phyloP scores from a whole-genome alignment of 1,284 basidiomycete species.

The Malassezia brasiliensis region DNA sequence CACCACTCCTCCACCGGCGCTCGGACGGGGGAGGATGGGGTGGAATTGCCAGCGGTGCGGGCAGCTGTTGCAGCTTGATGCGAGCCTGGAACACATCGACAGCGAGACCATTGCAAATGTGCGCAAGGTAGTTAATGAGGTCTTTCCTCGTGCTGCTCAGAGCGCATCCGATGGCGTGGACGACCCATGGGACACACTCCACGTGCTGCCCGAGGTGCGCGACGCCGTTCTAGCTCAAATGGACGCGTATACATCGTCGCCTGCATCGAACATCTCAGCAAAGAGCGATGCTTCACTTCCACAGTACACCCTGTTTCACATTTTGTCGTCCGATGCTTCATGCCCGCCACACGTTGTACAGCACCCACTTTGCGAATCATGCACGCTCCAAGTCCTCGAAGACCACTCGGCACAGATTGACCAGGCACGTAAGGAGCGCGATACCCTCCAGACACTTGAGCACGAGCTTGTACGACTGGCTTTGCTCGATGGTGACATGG shows the following conservation, averaged over 20 bases:
- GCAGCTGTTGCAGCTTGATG: constrained; percentile 16
- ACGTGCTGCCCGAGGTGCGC: too few species aligned
- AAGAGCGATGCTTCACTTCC: background rate
- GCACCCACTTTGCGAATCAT: constrained; percentile 89
- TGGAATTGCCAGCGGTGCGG: constrained; percentile 37
- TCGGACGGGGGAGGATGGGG: constrained; percentile 19
- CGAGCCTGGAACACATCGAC: background rate
- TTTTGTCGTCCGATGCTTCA: background rate
- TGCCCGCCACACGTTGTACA: constrained; percentile 54
- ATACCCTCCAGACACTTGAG: constrained; percentile 56
- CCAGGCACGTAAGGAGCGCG: constrained; percentile 81
- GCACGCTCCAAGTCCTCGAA: constrained; percentile 46
- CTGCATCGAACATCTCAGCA: too few species aligned
- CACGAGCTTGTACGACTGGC: constrained; percentile 27
- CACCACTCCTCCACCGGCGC: background rate
- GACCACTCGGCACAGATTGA: background rate
- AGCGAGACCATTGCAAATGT: background rate
- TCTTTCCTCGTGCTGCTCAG: background rate
- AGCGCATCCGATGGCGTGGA: too few species aligned
- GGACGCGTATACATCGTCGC: constrained; percentile 8
- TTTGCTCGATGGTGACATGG: constrained; percentile 13
- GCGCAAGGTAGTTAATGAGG: background rate
- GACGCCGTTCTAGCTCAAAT: too few species aligned
- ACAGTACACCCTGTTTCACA: constrained; percentile 1
- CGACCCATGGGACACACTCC: too few species aligned